Conservation (phyloP, 2,329 filamentous ascomycete genomes). For the Phyllosticta ampelicida region DNA sequence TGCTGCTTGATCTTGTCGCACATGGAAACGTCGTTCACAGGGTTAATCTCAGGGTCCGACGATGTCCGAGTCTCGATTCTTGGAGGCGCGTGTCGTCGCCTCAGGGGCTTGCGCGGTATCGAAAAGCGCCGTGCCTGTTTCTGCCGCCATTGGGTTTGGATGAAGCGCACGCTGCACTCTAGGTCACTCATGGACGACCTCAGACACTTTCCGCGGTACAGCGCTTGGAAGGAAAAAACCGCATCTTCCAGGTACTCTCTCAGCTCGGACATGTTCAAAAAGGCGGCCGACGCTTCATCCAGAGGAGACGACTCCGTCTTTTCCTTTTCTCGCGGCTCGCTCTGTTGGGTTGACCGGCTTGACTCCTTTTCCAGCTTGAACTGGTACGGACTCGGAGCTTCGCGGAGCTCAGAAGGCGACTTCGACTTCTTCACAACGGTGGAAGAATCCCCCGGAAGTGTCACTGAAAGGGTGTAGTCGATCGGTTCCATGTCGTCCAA, state of each 20-base stretch:
- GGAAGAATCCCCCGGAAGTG: background rate
- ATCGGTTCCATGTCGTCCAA: conserved; percentile 17
- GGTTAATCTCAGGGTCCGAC: background rate
- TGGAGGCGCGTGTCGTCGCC: background rate
- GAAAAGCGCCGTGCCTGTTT: background rate
- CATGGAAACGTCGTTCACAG: background rate
- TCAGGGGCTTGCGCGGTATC: background rate
- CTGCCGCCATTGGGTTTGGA: background rate
- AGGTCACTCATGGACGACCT: background rate
- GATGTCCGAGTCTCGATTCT: background rate
- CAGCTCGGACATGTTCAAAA: background rate
- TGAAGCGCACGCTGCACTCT: background rate
- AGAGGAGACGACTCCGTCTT: background rate
- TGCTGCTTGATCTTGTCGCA: conserved; percentile 4
- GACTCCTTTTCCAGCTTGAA: background rate
- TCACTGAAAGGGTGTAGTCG: background rate
- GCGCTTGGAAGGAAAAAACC: background rate
- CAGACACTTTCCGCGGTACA: background rate
- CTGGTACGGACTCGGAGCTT: background rate
- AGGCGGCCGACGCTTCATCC: background rate
- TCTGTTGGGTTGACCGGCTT: background rate
- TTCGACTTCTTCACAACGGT: background rate
- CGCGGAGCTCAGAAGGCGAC: background rate
- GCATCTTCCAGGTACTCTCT: background rate
- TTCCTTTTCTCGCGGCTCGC: background rate